Evolutionary conservation across 2,329 filamentous ascomycete genomes (phyloP).

Genomic region (Clonostachys byssicola): DNA sequence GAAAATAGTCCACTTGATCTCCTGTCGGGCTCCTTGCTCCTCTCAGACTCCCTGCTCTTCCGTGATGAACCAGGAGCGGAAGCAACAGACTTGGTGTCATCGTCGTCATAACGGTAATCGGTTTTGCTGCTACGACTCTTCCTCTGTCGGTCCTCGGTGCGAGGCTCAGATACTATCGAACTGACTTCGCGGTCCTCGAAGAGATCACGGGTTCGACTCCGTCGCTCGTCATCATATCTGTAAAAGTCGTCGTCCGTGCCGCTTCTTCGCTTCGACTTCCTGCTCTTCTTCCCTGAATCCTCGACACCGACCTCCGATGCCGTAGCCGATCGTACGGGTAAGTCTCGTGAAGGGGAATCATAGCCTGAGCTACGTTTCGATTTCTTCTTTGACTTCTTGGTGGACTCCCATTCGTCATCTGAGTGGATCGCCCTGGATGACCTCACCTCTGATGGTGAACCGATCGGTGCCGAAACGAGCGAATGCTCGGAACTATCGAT

Average conservation of each 20-base stretch:
- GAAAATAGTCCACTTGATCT: slow-evolving; percentile 38
- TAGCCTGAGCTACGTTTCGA: slow-evolving; percentile 15
- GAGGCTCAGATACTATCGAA: slow-evolving; percentile 43
- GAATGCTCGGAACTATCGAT: slow-evolving; percentile 14
- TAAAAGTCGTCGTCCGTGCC: slow-evolving; percentile 26
- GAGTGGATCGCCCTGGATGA: slow-evolving; percentile 1
- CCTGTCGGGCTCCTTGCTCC: slow-evolving; percentile 22
- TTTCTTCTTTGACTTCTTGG: slow-evolving; percentile 26
- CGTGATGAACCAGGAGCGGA: slow-evolving; percentile 23
- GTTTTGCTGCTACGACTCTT: slow-evolving; percentile 9
- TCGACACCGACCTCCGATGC: slow-evolving; percentile 29
- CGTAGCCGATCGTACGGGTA: slow-evolving; percentile 21
- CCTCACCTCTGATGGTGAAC: slow-evolving; percentile 17
- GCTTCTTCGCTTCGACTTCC: slow-evolving; percentile 30
- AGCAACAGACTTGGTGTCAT: slow-evolving; percentile 42
- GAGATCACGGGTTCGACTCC: slow-evolving; percentile 29
- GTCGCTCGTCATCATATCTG: slow-evolving; percentile 25
- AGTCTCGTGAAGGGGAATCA: slow-evolving; percentile 25
- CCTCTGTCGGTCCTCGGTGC: slow-evolving; percentile 16
- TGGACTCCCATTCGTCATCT: slow-evolving; percentile 28
- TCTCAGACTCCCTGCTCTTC: slow-evolving; percentile 19
- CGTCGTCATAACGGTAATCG: slow-evolving; percentile 33
- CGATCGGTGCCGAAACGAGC: slow-evolving; percentile 18
- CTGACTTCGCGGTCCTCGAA: slow-evolving; percentile 41
- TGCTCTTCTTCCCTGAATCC: slow-evolving; percentile 30